Evolutionary conservation across 2,329 filamentous ascomycete species (phyloP).

Genomic region (Fusarium praegraminearum): DNA sequence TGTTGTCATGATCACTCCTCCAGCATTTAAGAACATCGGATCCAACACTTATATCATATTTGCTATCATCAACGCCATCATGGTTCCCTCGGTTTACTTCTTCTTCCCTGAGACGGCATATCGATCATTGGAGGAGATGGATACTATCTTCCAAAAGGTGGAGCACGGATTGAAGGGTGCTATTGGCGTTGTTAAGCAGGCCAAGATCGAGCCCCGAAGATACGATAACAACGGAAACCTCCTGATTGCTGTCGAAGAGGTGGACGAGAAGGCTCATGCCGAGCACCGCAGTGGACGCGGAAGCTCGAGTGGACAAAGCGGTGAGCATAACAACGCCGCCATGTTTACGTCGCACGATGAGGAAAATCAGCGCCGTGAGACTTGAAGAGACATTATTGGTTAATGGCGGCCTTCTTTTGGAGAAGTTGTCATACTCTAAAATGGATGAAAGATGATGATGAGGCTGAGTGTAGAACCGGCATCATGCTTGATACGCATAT

Average conservation of each 20-base stretch:
- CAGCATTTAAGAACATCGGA: constrained; percentile 69
- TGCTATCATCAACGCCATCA: constrained; percentile 72
- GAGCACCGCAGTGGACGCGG: constrained; percentile 49
- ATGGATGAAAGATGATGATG: background rate
- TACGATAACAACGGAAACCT: constrained; percentile 71
- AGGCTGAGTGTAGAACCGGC: background rate
- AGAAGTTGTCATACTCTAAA: constrained; percentile 3
- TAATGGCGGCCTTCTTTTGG: background rate
- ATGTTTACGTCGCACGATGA: constrained; percentile 52
- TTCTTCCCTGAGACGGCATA: constrained; percentile 75
- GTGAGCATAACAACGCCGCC: constrained; percentile 34
- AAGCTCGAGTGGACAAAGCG: constrained; percentile 45
- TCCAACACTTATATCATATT: constrained; percentile 73
- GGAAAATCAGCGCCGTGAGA: constrained; percentile 49
- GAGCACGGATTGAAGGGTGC: constrained; percentile 54
- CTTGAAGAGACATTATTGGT: background rate
- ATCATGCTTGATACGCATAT: constrained; percentile 9
- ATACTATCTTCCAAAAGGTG: constrained; percentile 71
- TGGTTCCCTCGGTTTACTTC: constrained; percentile 69
- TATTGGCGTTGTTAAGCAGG: constrained; percentile 54
- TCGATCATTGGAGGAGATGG: constrained; percentile 75
- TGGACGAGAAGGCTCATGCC: constrained; percentile 53
- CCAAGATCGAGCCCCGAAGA: constrained; percentile 62
- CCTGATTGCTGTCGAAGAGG: constrained; percentile 60
- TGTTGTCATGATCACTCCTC: constrained; percentile 72